Conservation (phyloP, 495 filamentous ascomycete species). For the Neurospora sp. region DNA sequence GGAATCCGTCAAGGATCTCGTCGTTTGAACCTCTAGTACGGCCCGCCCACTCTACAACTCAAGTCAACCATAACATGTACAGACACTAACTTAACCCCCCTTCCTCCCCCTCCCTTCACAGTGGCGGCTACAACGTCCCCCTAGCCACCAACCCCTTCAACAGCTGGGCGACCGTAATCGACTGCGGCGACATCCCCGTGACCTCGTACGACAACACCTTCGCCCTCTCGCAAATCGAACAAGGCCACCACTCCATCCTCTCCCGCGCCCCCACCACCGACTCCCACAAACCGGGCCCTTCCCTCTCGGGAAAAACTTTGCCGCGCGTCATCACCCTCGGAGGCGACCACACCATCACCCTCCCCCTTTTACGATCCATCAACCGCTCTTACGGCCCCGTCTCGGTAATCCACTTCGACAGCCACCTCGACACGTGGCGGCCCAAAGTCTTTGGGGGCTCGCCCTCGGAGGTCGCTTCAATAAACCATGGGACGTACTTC, state of each 20-base stretch:
- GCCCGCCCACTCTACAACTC: neutral
- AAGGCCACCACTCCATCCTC: conserved; percentile 47
- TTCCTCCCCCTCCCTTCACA: neutral
- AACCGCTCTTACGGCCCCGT: conserved; percentile 70
- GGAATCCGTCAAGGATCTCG: conserved; percentile 75
- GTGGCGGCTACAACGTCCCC: conserved; percentile 69
- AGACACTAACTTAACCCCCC: neutral
- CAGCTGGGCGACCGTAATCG: conserved; percentile 65
- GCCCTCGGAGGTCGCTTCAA: conserved; percentile 48
- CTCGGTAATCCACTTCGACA: conserved; percentile 82
- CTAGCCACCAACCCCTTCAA: conserved; percentile 71
- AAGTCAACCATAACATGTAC: neutral
- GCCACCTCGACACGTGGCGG: conserved; percentile 68
- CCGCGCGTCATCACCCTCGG: conserved; percentile 64
- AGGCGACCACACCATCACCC: conserved; percentile 75
- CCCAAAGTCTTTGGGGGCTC: conserved; percentile 51
- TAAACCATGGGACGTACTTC: conserved; percentile 85
- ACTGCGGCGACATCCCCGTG: conserved; percentile 79
- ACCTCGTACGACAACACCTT: conserved; percentile 71
- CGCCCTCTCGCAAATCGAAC: conserved; percentile 71
- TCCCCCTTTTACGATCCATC: conserved; percentile 67
- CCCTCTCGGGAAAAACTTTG: conserved; percentile 41
- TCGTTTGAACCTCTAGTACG: conserved; percentile 55
- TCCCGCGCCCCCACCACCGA: conserved; percentile 40
- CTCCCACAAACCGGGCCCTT: conserved; percentile 35